Conservation (phyloP, 441 rosid species). For the Jatropha multifida region DNA sequence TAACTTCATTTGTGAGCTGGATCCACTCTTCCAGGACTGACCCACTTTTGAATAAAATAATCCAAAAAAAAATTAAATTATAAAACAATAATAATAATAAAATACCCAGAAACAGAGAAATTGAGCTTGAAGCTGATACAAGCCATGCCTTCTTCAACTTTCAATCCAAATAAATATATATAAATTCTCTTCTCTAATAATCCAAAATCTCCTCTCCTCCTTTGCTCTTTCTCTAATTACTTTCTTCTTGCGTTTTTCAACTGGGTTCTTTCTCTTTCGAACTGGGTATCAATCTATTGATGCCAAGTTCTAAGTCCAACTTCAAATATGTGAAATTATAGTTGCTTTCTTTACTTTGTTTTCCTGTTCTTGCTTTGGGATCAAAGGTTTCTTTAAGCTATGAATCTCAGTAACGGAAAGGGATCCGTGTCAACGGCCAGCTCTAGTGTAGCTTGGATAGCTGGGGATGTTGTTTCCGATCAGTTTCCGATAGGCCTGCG, state of each 20-base stretch:
- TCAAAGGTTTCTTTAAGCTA: slow-evolving; percentile 25
- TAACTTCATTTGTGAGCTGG: slow-evolving; percentile 72
- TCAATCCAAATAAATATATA: slow-evolving; percentile 23
- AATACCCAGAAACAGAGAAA: slow-evolving; percentile 31
- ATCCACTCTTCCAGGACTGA: slow-evolving; percentile 71
- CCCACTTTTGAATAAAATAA: slow-evolving; percentile 50
- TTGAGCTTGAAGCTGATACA: slow-evolving; percentile 41
- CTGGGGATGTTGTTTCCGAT: slow-evolving; percentile 49
- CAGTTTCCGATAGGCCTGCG: slow-evolving; percentile 80
- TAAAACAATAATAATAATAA: not conserved
- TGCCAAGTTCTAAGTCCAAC: slow-evolving; percentile 21
- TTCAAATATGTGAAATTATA: slow-evolving; percentile 35
- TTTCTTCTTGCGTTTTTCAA: slow-evolving; percentile 24
- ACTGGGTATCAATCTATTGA: slow-evolving; percentile 34
- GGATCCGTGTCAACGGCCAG: slow-evolving; percentile 58
- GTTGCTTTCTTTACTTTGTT: slow-evolving; percentile 6
- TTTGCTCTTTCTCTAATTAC: not conserved
- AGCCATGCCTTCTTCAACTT: slow-evolving; percentile 43
- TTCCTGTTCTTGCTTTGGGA: slow-evolving; percentile 15
- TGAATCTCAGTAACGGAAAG: slow-evolving; percentile 57
- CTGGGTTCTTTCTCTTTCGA: slow-evolving; percentile 36
- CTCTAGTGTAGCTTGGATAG: slow-evolving; percentile 42
- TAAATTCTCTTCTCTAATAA: slow-evolving; percentile 11
- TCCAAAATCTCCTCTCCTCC: slow-evolving; percentile 13
- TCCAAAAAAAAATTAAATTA: slow-evolving; percentile 2